Evolutionary conservation across 345 rosid species (phyloP).

Genomic region (Arabidopsis thaliana): TAIR10.1 NC_003070.9:2837501-2838000

Average conservation of each 20-base stretch:
- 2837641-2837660: conserved; percentile 20
- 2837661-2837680: no score
- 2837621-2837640: conserved; percentile 1
- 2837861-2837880: conserved; percentile 59
- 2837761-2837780: conserved; percentile 58
- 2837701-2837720: conserved; percentile 62
- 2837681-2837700: conserved; percentile 48
- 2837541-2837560: conserved; percentile 57
- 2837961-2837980: conserved; percentile 1
- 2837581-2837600: conserved; percentile 44
- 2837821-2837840: conserved; percentile 86
- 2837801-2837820: conserved; percentile 91
- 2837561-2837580: conserved; percentile 52
- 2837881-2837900: conserved; percentile 11
- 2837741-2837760: conserved; percentile 58
- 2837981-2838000: neutral
- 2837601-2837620: conserved; percentile 21
- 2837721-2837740: conserved; percentile 51
- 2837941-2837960: conserved; percentile 13
- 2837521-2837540: conserved; percentile 49
- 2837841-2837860: conserved; percentile 94
- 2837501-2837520: conserved; percentile 45
- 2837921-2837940: neutral
- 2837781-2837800: conserved; percentile 74
- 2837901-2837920: conserved; percentile 6